phyloP scores from a whole-genome alignment of 768 basidiomycete species.

The Leccinum ochraceum region DNA sequence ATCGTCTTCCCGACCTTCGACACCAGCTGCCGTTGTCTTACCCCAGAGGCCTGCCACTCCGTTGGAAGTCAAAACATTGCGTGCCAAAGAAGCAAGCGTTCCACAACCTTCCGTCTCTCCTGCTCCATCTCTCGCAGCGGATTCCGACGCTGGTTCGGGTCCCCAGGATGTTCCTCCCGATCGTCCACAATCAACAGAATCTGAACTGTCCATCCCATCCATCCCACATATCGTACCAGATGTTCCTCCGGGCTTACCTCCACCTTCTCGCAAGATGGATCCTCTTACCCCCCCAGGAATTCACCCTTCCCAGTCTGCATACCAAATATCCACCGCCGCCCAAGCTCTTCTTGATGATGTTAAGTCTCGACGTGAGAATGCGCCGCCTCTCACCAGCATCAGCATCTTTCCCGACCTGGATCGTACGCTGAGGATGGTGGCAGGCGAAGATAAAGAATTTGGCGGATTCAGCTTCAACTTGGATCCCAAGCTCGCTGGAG shows the following conservation, averaged over 20 bases:
- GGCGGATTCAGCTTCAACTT: conserved; percentile 85
- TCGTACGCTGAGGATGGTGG: conserved; percentile 73
- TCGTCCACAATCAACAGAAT: conserved; percentile 43
- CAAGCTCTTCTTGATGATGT: conserved; percentile 85
- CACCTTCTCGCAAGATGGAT: conserved; percentile 49
- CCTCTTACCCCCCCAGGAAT: conserved; percentile 46
- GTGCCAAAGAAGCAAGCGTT: conserved; percentile 42
- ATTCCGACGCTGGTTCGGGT: conserved; percentile 48
- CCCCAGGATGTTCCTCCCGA: conserved; percentile 45
- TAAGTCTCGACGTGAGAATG: conserved; percentile 68
- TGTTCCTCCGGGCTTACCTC: conserved; percentile 47
- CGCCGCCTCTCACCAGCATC: conserved; percentile 38
- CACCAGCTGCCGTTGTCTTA: conserved; percentile 42
- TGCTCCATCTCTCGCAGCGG: conserved; percentile 48
- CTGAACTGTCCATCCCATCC: conserved; percentile 37
- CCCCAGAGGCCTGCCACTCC: conserved; percentile 48
- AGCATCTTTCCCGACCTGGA: conserved; percentile 91
- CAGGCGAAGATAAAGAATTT: conserved; percentile 57
- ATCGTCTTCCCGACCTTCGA: conserved; percentile 59
- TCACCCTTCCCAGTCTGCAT: conserved; percentile 52
- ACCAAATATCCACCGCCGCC: conserved; percentile 87
- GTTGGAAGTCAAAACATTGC: conserved; percentile 41
- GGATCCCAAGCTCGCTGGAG: conserved; percentile 70
- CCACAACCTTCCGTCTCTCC: conserved; percentile 42
- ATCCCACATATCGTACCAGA: conserved; percentile 54